Percentiles rank a stretch among this genome's conserved stretches.
These are phyloP conservation scores for Massariosphaeria phaeospora DNA, from an alignment of 495 filamentous ascomycete genomes.

Conservation along the genomic window DNA sequence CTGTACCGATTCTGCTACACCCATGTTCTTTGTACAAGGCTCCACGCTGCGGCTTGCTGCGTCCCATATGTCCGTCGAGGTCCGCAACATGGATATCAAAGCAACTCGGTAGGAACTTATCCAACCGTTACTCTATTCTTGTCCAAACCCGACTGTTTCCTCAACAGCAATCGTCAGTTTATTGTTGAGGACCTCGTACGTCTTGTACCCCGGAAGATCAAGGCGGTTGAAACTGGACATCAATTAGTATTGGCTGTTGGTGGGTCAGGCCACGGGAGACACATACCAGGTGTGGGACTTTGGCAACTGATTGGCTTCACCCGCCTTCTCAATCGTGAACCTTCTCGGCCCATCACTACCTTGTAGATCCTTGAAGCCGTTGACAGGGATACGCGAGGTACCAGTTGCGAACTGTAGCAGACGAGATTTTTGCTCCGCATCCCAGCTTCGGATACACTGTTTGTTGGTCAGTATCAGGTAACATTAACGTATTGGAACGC, in stretches of 20 bases:
- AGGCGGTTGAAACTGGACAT: constrained; percentile 83
- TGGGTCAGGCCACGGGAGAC: not conserved
- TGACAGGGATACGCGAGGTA: constrained; percentile 96
- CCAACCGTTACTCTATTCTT: constrained; percentile 81
- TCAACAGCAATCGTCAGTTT: constrained; percentile 96
- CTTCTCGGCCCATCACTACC: constrained; percentile 91
- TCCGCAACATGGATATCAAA: too few relatives aligned
- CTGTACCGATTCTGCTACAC: too few relatives aligned
- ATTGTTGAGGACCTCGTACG: constrained; percentile 70
- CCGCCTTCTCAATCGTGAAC: constrained; percentile 98
- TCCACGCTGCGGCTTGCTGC: too few relatives aligned
- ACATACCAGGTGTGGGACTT: constrained; percentile 98
- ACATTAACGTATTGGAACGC: not conserved
- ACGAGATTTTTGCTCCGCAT: constrained; percentile 95
- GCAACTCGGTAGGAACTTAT: too few relatives aligned
- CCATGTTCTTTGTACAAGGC: too few relatives aligned
- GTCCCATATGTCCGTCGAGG: too few relatives aligned
- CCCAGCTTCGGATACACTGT: constrained; percentile 80
- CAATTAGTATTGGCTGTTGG: constrained; percentile 8
- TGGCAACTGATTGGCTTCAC: constrained; percentile 79
- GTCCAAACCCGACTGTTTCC: constrained; percentile 97
- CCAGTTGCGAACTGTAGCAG: constrained; percentile 96
- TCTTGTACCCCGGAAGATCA: constrained; percentile 92
- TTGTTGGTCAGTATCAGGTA: constrained; percentile 13
- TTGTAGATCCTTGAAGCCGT: constrained; percentile 99